Conservation (phyloP, 2,329 filamentous ascomycete species). For the Seiridium unicorne region DNA sequence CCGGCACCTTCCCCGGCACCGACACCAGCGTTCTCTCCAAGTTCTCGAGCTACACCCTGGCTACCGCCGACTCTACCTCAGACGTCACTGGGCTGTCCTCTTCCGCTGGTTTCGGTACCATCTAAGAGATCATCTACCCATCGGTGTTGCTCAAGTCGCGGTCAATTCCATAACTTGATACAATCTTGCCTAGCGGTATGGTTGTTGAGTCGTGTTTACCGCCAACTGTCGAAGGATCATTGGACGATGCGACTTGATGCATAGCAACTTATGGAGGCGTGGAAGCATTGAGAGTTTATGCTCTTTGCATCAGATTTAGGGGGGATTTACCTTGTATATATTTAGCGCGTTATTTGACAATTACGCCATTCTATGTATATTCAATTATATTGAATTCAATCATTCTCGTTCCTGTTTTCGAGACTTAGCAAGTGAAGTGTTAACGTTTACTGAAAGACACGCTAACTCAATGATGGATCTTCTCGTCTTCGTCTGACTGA, state of each 20-base stretch:
- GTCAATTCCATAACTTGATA: no score
- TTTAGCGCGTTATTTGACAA: not conserved
- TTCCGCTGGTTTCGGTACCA: slow-evolving; percentile 9
- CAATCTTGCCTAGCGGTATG: not conserved
- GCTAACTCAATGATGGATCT: not conserved
- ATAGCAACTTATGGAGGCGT: no score
- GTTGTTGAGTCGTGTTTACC: not conserved
- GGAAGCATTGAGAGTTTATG: not conserved
- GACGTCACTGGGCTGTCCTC: slow-evolving; percentile 4
- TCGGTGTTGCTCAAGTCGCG: not conserved
- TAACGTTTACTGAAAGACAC: not conserved
- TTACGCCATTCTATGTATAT: not conserved
- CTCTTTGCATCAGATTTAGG: not conserved
- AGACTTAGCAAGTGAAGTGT: not conserved
- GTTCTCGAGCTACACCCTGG: slow-evolving; percentile 11
- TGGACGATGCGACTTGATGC: no score
- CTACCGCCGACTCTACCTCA: slow-evolving; percentile 2
- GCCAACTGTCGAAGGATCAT: no score
- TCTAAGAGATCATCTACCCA: not conserved
- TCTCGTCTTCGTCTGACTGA: no score
- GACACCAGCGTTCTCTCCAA: slow-evolving; percentile 9
- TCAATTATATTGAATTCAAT: not conserved
- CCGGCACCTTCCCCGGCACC: slow-evolving; percentile 6
- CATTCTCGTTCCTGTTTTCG: not conserved
- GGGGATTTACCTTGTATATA: slow-evolving; percentile 1